Evolutionary conservation across 139 green algal species (phyloP), one percentile per base, ranked within the genome.

Genomic region (Medakamo hakoo): DNA sequence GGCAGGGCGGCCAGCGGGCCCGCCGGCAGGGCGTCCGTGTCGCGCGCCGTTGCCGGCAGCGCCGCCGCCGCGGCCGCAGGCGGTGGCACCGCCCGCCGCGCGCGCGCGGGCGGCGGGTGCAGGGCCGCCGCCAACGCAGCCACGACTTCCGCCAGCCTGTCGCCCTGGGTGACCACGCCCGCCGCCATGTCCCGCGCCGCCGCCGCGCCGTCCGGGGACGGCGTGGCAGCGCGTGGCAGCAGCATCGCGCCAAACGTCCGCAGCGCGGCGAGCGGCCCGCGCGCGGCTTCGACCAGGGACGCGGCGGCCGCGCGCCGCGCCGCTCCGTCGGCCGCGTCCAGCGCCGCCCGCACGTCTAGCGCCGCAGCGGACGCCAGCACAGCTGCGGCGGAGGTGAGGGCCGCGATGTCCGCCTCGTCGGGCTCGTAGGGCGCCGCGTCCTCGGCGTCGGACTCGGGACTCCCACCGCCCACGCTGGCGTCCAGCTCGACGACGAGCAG

Each of bases 221-320:
- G 9, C 40, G 40, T 16, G 9, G 40, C 40, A 16, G 40, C 40
- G 22, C 81, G 72, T 14, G 76, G 78, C 56, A 68, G 60, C 49
- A 88, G 78, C 80, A 87, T 85, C 23, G 60, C 48, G 18, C 72
- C 69, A 27, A 89, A 78, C 1, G 82, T 88, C 64, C 77, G 75
- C 21, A 89, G 69, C 20, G 74, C 70, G 22, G 65, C 70, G 57
- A 87, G 70, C 18, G 82, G 82, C 49, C 78, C 76, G 25, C 65
- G 68, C 21, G 68, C 81, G 63, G 78, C 64, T 19, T 24, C 27
- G 52, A 85, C 70, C 32, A 88, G 71, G 1, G 70, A 64, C 0
- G 70, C 67, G 4, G 78, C 76, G 9, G 69, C 27, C 29, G 48
- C 70, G 70, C 71, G 68, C 16, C 65, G 64, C 18, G 58, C 64